Evolutionary conservation across 1,139 yeast species (phyloP).

Genomic region (Candida pseudocylindracea): DNA sequence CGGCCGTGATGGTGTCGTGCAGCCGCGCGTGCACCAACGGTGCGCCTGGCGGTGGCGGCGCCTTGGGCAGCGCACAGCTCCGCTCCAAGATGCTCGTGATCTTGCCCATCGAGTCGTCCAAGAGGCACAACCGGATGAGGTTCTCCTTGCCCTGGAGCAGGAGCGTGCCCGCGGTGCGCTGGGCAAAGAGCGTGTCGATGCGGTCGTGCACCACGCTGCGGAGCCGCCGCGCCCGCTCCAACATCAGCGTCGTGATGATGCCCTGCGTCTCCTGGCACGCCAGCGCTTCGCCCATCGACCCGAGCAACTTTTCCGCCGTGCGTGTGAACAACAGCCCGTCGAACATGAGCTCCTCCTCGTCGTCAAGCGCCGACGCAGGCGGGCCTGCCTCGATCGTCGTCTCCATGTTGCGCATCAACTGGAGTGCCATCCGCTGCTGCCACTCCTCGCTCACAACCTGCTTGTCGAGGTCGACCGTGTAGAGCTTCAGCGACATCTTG

Average conservation of each 20-base stretch:
- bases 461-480: conserved; percentile 53
- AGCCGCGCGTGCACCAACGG: conserved; percentile 19
- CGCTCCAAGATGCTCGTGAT: conserved; percentile 21
- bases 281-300: conserved; percentile 8
- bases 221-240: conserved; percentile 18
- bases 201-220: conserved; percentile 18
- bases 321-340: conserved; percentile 29
- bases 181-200: conserved; percentile 16
- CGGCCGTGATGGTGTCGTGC: conserved; percentile 25
- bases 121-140: conserved; percentile 17
- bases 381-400: conserved; percentile 21
- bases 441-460: conserved; percentile 46
- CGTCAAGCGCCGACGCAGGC: conserved; percentile 9
- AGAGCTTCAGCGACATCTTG: conserved; percentile 34
- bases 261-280: conserved; percentile 16
- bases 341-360: conserved; percentile 20
- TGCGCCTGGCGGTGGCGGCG: too few relatives aligned
- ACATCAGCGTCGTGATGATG: conserved; percentile 4
- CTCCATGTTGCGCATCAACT: conserved; percentile 72
- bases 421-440: conserved; percentile 58
- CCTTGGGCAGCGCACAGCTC: conserved; percentile 3
- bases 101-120: conserved; percentile 21
- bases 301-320: conserved; percentile 38
- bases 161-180: conserved; percentile 14
- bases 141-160: conserved; percentile 23